Evolutionary conservation across 257 asterid species (phyloP).

Genomic region (Eucommia ulmoides): DNA sequence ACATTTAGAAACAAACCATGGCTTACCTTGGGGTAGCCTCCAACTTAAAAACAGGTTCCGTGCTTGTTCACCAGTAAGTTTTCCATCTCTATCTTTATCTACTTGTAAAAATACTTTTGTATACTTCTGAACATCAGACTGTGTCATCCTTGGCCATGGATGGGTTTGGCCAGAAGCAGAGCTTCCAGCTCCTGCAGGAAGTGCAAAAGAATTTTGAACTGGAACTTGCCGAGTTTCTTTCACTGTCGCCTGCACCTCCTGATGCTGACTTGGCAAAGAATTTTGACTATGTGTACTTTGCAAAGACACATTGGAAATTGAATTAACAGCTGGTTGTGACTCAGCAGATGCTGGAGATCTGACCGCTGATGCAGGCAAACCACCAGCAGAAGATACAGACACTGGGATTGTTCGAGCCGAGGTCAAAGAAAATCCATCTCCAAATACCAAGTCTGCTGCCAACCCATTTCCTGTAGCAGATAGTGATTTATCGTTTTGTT

Average conservation of each 20-base stretch:
- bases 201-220: conserved; percentile 33
- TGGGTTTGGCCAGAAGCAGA: conserved; percentile 35
- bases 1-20: neutral
- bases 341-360: conserved; percentile 26
- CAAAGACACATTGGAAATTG: conserved; percentile 14
- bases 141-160: conserved; percentile 83
- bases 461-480: conserved; percentile 69
- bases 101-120: conserved; percentile 82
- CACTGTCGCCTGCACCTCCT: conserved; percentile 32
- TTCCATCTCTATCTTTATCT: conserved; percentile 90
- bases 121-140: conserved; percentile 77
- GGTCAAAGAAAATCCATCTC: conserved; percentile 48
- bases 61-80: conserved; percentile 87
- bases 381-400: conserved; percentile 24
- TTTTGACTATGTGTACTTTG: conserved; percentile 23
- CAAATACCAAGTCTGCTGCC: conserved; percentile 41
- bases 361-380: conserved; percentile 26
- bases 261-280: conserved; percentile 38
- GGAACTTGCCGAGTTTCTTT: conserved; percentile 37
- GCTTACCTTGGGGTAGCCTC: conserved; percentile 81
- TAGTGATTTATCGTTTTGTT: conserved; percentile 29
- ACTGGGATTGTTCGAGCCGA: conserved; percentile 25
- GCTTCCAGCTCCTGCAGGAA: conserved; percentile 36
- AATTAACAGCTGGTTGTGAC: conserved; percentile 31
- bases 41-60: conserved; percentile 91